These are phyloP conservation scores for Mortierella sp. DNA, from an alignment of 371 early-diverging fungal species.

Conservation along the genomic window DNA sequence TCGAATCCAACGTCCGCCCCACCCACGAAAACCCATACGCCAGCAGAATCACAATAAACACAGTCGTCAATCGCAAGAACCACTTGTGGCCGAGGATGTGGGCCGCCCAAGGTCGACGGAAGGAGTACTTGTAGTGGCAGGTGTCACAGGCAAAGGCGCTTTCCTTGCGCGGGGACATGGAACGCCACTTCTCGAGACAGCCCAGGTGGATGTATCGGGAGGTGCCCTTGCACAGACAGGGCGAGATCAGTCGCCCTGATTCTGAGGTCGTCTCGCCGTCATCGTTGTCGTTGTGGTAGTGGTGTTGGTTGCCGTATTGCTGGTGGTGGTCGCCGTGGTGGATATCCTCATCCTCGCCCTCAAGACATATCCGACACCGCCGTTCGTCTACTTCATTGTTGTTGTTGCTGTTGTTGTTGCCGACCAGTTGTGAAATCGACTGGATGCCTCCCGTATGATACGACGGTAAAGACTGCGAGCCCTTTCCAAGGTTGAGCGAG, in stretches of 20 bases:
- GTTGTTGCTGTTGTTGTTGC: background rate
- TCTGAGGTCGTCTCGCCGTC: constrained; percentile 9
- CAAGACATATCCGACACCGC: constrained; percentile 44
- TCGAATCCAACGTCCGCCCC: constrained; percentile 12
- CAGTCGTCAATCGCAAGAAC: constrained; percentile 22
- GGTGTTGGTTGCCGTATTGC: background rate
- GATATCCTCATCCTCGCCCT: constrained; percentile 20
- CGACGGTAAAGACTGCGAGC: background rate
- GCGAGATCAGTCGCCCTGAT: constrained; percentile 35
- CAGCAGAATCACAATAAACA: constrained; percentile 3
- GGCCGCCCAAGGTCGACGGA: constrained; percentile 33
- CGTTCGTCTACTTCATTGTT: constrained; percentile 18
- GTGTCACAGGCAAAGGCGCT: constrained; percentile 36
- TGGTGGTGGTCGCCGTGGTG: background rate
- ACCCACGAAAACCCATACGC: background rate
- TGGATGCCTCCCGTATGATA: background rate
- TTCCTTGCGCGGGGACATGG: constrained; percentile 18
- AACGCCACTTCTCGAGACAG: constrained; percentile 43
- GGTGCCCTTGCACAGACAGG: constrained; percentile 48
- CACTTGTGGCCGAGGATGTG: constrained; percentile 13
- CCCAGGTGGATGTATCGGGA: constrained; percentile 44
- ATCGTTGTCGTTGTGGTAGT: background rate
- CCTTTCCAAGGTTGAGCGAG: background rate
- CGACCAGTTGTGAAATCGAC: background rate
- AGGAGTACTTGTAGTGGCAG: constrained; percentile 49